Percentiles rank a stretch among this genome's conserved stretches.
phyloP scores from a whole-genome alignment of 1,284 basidiomycete genomes.

The Ustilago cynodontis region DNA sequence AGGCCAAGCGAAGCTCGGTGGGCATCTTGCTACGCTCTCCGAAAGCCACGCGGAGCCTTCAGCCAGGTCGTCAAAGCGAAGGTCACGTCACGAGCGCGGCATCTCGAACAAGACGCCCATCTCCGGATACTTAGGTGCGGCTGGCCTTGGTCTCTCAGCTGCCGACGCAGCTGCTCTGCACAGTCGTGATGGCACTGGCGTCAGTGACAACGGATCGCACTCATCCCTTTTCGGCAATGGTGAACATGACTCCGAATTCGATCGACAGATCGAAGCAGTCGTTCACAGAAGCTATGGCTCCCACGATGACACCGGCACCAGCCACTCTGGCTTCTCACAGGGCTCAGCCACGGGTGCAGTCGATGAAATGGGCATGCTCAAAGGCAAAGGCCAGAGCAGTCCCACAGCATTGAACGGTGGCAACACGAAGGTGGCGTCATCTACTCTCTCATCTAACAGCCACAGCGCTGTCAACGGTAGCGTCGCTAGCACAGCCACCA shows the following conservation, averaged over 20 bases:
- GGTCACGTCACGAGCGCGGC: slow-evolving; percentile 46
- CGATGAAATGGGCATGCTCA: slow-evolving; percentile 37
- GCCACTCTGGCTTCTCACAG: slow-evolving; percentile 25
- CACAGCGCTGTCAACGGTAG: slow-evolving; percentile 11
- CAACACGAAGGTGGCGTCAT: background rate
- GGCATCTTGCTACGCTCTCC: slow-evolving; percentile 40
- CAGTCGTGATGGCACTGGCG: slow-evolving; percentile 8
- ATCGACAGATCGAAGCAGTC: slow-evolving; percentile 59
- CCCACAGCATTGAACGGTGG: background rate
- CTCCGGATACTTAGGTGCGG: slow-evolving; percentile 53
- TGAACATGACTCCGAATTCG: slow-evolving; percentile 55
- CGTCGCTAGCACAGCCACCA: slow-evolving; percentile 15
- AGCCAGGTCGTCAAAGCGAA: slow-evolving; percentile 20
- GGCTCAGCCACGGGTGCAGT: slow-evolving; percentile 10
- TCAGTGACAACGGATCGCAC: slow-evolving; percentile 23
- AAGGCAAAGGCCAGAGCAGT: slow-evolving; percentile 1
- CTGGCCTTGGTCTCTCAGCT: slow-evolving; percentile 23
- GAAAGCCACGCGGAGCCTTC: slow-evolving; percentile 36
- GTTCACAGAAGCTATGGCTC: slow-evolving; percentile 58
- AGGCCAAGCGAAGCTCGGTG: slow-evolving; percentile 10
- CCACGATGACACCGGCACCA: slow-evolving; percentile 24
- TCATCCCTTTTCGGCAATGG: slow-evolving; percentile 16
- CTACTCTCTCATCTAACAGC: slow-evolving; percentile 9
- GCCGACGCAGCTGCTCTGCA: slow-evolving; percentile 23
- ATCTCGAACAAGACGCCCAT: slow-evolving; percentile 67